phyloP scores from a whole-genome alignment of 2,329 filamentous ascomycete genomes.

The Talaromyces sp. region DNA sequence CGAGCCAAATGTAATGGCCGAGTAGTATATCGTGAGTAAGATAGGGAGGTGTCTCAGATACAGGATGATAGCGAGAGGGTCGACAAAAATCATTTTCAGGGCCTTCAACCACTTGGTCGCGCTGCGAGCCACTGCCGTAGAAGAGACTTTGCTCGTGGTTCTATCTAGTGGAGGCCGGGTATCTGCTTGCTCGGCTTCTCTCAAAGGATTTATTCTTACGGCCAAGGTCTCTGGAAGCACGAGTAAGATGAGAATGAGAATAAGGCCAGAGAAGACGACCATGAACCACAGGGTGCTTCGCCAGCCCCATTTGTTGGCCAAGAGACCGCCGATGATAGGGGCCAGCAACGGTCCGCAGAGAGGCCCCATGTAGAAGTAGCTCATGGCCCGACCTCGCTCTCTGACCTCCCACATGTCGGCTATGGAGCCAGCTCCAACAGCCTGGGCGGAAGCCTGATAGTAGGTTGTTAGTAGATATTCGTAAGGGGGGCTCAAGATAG shows the following conservation, averaged over 20 bases:
- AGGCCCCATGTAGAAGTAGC: conserved; percentile 74
- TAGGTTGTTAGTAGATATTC: background rate
- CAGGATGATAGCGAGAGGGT: conserved; percentile 64
- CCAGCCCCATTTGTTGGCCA: conserved; percentile 68
- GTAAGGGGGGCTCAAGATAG: background rate
- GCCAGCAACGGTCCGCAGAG: conserved; percentile 67
- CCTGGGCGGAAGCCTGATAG: conserved; percentile 62
- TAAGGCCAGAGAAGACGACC: conserved; percentile 57
- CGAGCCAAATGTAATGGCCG: conserved; percentile 67
- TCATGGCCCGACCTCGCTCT: conserved; percentile 74
- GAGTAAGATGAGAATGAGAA: conserved; percentile 36
- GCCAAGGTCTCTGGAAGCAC: conserved; percentile 40
- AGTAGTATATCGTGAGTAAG: conserved; percentile 65
- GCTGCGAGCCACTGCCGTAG: conserved; percentile 53
- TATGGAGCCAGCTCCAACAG: conserved; percentile 77
- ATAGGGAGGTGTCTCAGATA: conserved; percentile 72
- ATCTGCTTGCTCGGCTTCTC: conserved; percentile 19
- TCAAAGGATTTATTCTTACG: conserved; percentile 22
- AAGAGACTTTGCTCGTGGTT: conserved; percentile 49
- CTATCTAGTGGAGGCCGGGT: conserved; percentile 18
- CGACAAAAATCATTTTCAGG: conserved; percentile 59
- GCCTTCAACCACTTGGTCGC: conserved; percentile 50
- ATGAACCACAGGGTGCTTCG: conserved; percentile 73
- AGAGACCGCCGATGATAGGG: conserved; percentile 68
- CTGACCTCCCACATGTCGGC: conserved; percentile 71